A percentile compares a stretch with the other conserved stretches of the same genome.
Conservation (phyloP, 305 asterid species). For the Fraxinus angustifolia region DNA sequence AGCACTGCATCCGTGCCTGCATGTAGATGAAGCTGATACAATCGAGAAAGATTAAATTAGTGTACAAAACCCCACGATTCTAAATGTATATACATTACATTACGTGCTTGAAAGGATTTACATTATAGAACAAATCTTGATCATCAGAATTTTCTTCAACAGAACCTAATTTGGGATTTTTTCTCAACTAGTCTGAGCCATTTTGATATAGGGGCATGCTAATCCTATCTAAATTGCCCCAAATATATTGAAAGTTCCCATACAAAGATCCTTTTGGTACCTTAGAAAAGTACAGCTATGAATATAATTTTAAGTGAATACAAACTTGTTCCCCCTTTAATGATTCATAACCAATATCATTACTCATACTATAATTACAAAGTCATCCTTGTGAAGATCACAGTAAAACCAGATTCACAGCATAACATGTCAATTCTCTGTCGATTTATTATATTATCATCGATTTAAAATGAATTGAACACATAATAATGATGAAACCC, state of each 20-base stretch:
- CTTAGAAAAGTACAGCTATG: not conserved
- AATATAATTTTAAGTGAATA: not conserved
- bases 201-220: not conserved
- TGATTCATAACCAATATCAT: not conserved
- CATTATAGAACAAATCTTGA: not conserved
- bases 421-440: not conserved
- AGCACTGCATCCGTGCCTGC: slow-evolving; percentile 77
- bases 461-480: not conserved
- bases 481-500: not conserved
- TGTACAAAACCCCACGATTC: not conserved
- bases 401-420: not conserved
- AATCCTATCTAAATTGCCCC: not conserved
- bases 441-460: too few relatives aligned
- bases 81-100: not conserved
- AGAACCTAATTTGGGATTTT: not conserved
- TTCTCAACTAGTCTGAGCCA: not conserved
- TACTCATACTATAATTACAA: not conserved
- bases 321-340: not conserved
- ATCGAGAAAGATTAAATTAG: slow-evolving; percentile 32
- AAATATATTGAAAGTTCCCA: not conserved
- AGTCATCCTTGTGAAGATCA: not conserved
- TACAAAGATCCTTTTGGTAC: not conserved
- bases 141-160: not conserved
- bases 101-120: not conserved
- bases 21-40: slow-evolving; percentile 80